phyloP scores from a whole-genome alignment of 345 rosid species.

The Eucalyptus pauciflora region DNA sequence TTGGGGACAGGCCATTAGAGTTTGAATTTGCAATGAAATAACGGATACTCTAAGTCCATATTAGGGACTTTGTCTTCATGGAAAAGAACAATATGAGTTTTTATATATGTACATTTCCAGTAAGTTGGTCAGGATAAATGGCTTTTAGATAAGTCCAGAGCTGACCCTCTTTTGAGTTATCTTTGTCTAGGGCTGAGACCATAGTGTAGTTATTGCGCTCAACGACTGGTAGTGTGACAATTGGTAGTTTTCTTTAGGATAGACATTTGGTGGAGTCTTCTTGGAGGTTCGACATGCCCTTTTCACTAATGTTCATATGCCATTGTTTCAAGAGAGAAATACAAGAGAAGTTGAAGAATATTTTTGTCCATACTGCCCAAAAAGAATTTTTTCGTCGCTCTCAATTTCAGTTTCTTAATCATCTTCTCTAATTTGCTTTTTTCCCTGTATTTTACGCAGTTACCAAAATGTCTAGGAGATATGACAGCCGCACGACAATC shows the following conservation, averaged over 20 bases:
- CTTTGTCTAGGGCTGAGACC: not conserved
- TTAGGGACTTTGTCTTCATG: not conserved
- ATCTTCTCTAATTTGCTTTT: not conserved
- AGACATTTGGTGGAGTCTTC: not conserved
- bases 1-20: not conserved
- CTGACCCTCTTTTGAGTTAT: not conserved
- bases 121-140: not conserved
- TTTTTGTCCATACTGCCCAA: not conserved
- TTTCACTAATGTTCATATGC: not conserved
- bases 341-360: not conserved
- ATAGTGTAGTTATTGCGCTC: not conserved
- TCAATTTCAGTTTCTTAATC: not conserved
- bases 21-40: not conserved
- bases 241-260: not conserved
- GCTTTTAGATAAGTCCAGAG: not conserved
- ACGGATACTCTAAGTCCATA: not conserved
- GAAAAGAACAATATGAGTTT: not conserved
- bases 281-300: not conserved
- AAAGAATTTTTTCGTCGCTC: not conserved
- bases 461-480: constrained; percentile 75
- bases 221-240: not conserved
- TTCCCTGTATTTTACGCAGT: not conserved
- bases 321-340: not conserved
- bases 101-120: not conserved
- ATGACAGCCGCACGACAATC: constrained; percentile 97